Percentiles rank a stretch among this genome's conserved stretches.
Conservation (phyloP, 352 stramenopile genomes). For the Aphanomyces cochlioides region DNA sequence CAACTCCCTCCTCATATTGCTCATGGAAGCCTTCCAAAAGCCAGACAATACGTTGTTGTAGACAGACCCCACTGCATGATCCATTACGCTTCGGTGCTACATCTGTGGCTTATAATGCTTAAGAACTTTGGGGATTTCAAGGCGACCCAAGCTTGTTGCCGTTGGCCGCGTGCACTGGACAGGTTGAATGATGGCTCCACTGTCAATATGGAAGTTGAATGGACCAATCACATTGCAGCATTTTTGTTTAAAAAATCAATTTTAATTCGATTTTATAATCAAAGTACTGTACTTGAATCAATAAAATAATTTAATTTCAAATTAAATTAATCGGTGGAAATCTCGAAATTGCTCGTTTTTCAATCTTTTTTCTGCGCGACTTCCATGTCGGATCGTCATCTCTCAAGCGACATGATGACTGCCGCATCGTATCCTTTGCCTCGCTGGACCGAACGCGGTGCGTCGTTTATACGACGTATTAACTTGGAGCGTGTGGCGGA, state of each 20-base stretch:
- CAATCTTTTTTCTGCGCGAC: neutral
- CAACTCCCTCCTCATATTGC: too few species aligned
- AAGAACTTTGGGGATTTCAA: too few species aligned
- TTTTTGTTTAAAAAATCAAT: neutral
- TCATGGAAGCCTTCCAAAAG: too few species aligned
- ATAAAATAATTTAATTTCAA: conserved; percentile 11
- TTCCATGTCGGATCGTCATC: conserved; percentile 6
- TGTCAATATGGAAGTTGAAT: neutral
- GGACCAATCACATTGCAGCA: neutral
- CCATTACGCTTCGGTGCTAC: too few species aligned
- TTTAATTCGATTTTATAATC: neutral
- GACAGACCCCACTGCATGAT: too few species aligned
- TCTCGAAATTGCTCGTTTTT: neutral
- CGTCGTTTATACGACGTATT: conserved; percentile 80
- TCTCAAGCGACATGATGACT: neutral
- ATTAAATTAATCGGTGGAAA: neutral
- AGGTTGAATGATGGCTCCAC: neutral
- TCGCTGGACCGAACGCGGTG: conserved; percentile 77
- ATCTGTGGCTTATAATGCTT: too few species aligned
- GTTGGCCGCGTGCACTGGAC: too few species aligned
- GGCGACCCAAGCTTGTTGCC: too few species aligned
- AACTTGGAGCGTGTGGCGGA: conserved; percentile 84
- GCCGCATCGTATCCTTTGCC: conserved; percentile 32
- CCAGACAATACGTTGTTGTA: too few species aligned
- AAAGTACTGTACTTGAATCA: neutral